Evolutionary conservation across 1,284 basidiomycete genomes (phyloP).

Genomic region (Ceratobasidium sp.): DNA sequence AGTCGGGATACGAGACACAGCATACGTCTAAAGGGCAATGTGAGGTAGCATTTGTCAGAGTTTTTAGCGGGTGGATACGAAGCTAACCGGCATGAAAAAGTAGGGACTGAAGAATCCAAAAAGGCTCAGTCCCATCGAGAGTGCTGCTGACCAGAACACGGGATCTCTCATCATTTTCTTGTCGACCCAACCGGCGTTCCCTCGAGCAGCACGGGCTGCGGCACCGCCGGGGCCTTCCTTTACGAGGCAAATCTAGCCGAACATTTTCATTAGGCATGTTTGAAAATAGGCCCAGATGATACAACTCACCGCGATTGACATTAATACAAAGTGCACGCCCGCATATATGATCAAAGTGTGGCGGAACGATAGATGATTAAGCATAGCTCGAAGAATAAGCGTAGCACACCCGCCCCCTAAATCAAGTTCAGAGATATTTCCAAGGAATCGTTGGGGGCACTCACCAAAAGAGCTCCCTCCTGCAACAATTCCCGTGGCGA

Average conservation of each 20-base stretch:
- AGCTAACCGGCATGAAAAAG: slow-evolving; percentile 43
- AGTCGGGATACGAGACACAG: slow-evolving; percentile 45
- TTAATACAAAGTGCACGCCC: slow-evolving; percentile 45
- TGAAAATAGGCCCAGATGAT: neutral
- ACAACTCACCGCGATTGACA: slow-evolving; percentile 40
- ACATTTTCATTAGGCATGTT: slow-evolving; percentile 40
- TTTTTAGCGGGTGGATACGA: slow-evolving; percentile 13
- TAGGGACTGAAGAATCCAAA: slow-evolving; percentile 43
- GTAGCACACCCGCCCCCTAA: slow-evolving; percentile 48
- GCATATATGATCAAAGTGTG: slow-evolving; percentile 47
- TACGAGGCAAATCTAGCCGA: slow-evolving; percentile 25
- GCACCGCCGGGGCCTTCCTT: slow-evolving; percentile 35
- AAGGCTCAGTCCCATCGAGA: slow-evolving; percentile 42
- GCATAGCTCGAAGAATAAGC: slow-evolving; percentile 46
- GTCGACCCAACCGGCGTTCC: slow-evolving; percentile 43
- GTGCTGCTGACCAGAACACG: slow-evolving; percentile 45
- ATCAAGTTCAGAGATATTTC: neutral
- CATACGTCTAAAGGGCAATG: slow-evolving; percentile 44
- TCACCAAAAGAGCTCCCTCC: slow-evolving; percentile 49
- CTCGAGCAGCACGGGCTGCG: slow-evolving; percentile 2
- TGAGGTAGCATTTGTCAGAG: slow-evolving; percentile 3
- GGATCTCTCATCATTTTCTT: slow-evolving; percentile 42
- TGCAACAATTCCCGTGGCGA: slow-evolving; percentile 49
- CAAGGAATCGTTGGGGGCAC: neutral
- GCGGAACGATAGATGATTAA: slow-evolving; percentile 45